Evolutionary conservation across 164 flowering plant species (phyloP).

Genomic region (Sextonia rubra): DNA sequence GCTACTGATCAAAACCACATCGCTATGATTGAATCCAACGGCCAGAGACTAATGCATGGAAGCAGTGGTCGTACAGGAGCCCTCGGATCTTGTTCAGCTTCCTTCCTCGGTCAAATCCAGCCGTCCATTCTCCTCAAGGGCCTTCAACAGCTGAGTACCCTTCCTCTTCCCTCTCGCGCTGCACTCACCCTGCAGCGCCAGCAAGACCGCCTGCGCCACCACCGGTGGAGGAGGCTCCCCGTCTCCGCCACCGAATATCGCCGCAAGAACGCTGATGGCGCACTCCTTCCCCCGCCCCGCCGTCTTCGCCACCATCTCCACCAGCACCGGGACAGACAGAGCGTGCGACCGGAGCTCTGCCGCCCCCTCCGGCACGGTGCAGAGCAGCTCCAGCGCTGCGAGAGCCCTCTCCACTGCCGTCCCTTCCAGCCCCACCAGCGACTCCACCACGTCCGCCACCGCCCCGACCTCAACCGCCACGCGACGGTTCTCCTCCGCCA

Average conservation of each 20-base stretch:
- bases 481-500: slow-evolving; percentile 63
- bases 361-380: slow-evolving; percentile 75
- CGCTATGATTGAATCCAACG: not conserved
- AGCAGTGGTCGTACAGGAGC: too few species aligned
- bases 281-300: slow-evolving; percentile 66
- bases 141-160: slow-evolving; percentile 62
- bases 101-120: slow-evolving; percentile 27
- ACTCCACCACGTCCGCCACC: slow-evolving; percentile 47
- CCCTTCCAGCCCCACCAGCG: slow-evolving; percentile 51
- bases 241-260: slow-evolving; percentile 30
- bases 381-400: slow-evolving; percentile 79
- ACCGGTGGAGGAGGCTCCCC: slow-evolving; percentile 57
- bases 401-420: slow-evolving; percentile 72
- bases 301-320: slow-evolving; percentile 59
- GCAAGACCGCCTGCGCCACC: slow-evolving; percentile 73
- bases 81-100: not conserved
- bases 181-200: slow-evolving; percentile 78
- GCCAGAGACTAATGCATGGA: not conserved
- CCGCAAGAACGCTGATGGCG: slow-evolving; percentile 65
- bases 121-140: slow-evolving; percentile 48
- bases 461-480: slow-evolving; percentile 70
- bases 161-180: slow-evolving; percentile 75
- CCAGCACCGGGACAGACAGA: slow-evolving; percentile 82
- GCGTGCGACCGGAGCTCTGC: slow-evolving; percentile 72
- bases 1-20: not conserved